phyloP scores from a whole-genome alignment of 495 filamentous ascomycete species.

The Neurospora terricola region DNA sequence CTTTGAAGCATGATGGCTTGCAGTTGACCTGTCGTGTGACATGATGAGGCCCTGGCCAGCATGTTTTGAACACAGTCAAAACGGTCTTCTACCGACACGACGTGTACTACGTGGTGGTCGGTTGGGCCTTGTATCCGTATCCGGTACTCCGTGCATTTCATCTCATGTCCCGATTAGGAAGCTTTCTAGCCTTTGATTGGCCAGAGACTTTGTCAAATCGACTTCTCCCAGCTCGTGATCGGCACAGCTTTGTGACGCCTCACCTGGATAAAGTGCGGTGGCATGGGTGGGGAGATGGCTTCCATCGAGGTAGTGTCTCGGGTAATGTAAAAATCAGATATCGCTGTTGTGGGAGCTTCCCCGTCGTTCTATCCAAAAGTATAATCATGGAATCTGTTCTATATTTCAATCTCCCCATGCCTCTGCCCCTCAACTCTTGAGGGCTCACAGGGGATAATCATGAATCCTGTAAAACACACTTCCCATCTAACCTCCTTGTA shows the following conservation, averaged over 20 bases:
- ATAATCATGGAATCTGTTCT: background rate
- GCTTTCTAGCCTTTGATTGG: constrained; percentile 12
- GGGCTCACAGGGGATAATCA: background rate
- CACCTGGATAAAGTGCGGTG: background rate
- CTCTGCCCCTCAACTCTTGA: background rate
- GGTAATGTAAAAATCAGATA: background rate
- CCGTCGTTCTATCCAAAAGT: background rate
- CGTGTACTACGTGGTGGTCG: background rate
- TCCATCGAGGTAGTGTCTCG: background rate
- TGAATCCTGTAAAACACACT: background rate
- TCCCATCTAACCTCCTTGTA: background rate
- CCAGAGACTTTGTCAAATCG: background rate
- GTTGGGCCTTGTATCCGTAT: background rate
- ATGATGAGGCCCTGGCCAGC: background rate
- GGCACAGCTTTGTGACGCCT: background rate
- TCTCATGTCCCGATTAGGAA: constrained; percentile 13
- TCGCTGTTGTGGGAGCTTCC: background rate
- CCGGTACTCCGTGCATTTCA: background rate
- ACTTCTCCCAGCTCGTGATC: background rate
- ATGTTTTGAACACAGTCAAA: background rate
- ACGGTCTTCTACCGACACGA: background rate
- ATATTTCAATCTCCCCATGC: background rate
- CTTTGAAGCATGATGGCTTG: background rate
- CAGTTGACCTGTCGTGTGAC: background rate
- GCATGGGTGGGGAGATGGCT: background rate